Evolutionary conservation across 1,284 basidiomycete genomes (phyloP), one percentile per base, ranked within the genome.

Genomic region (Leccinum griseonigrum): DNA sequence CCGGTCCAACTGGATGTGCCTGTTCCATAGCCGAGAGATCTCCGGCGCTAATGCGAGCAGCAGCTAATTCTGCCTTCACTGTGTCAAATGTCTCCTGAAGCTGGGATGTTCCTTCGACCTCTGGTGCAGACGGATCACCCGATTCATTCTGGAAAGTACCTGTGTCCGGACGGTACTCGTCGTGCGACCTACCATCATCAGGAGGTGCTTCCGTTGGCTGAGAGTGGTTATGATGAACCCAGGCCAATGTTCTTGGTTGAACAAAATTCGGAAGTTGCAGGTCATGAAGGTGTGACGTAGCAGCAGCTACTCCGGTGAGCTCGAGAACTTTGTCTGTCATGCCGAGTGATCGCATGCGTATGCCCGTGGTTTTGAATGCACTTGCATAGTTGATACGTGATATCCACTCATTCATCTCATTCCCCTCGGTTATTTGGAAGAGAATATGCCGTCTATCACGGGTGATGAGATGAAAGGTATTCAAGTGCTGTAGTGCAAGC

Each of bases 351-450:
- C 94, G 87, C 84, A 97, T 95, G 54, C 87, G 84, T 51, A 98
- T 82, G n/a, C 90, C 91, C 8, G 87, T 84, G 2, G 92, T 88
- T 75, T 90, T 94, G 84, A 98, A 98, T 8, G 92, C 83, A 63
- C 94, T 91, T 7, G 94, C 95, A 73, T 97, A 98, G 76, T 99
- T 99, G 74, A 99, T 95, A 52, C 86, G 83, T 36, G 90, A 84
- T 66, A 98, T 89, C 97, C 97, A 99, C 65, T 91, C 86, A 72
- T 97, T 92, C 81, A 95, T 85, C 65, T 96, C 92, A 56, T 79
- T 76, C 67, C 91, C 88, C 68, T 85, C 83, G 11, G 81, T 73
- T 4, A 92, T 84, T 71, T 95, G 92, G 51, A 98, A 79, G 32
- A 98, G 84, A 65, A 90, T 87, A 66, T 96, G 92, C 2, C 91